Evolutionary conservation across 148 eudicot genomes (phyloP).

Genomic region (Vaccinium darrowii): DNA sequence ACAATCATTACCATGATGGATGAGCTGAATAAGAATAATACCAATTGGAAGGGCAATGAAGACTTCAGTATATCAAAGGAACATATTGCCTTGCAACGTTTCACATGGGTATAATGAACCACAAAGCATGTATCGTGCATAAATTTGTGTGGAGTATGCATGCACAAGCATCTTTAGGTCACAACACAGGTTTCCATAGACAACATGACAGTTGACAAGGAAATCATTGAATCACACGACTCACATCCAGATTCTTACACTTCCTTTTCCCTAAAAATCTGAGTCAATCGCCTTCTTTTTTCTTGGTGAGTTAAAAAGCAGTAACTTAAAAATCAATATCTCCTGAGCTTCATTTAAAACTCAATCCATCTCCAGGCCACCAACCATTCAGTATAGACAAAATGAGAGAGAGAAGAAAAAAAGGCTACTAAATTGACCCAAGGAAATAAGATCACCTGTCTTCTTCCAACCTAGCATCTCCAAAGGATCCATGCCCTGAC

Average conservation of each 20-base stretch:
- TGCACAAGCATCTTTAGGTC: neutral
- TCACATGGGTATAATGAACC: neutral
- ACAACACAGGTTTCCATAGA: neutral
- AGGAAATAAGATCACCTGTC: conserved; percentile 55
- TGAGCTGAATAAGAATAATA: neutral
- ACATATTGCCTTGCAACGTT: neutral
- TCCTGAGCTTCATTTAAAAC: conserved; percentile 6
- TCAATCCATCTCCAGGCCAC: neutral
- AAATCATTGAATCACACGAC: neutral
- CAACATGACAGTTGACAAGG: neutral
- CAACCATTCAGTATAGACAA: neutral
- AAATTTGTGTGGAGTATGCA: neutral
- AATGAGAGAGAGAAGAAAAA: neutral
- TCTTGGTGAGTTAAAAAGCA: neutral
- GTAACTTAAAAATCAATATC: conserved; percentile 5
- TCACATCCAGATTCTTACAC: neutral
- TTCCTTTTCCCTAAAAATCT: neutral
- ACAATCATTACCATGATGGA: neutral
- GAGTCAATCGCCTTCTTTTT: neutral
- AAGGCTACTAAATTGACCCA: neutral
- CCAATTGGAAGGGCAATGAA: neutral
- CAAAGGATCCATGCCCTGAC: conserved; percentile 69
- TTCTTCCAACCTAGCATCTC: conserved; percentile 78
- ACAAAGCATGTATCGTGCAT: neutral
- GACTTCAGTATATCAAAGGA: neutral